phyloP scores from a whole-genome alignment of 495 filamentous ascomycete genomes.

The Geopyxis carbonaria region DNA sequence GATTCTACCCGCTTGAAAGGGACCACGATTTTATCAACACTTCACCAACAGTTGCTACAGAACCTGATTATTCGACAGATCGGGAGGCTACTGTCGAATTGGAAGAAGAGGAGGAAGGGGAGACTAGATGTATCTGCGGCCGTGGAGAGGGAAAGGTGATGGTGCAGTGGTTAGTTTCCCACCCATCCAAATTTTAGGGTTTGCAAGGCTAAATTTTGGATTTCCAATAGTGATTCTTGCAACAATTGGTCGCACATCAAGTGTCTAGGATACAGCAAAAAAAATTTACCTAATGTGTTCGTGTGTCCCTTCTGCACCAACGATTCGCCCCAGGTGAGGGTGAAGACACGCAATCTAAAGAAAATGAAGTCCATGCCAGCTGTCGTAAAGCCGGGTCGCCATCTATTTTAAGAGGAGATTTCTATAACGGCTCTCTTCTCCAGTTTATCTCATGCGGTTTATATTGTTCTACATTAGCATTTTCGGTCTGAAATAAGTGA shows the following conservation, averaged over 20 bases:
- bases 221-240: constrained; percentile 18
- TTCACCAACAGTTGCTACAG: constrained; percentile 3
- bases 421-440: too few relatives aligned
- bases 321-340: neutral
- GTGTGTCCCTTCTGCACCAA: constrained; percentile 18
- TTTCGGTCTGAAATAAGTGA: too few relatives aligned
- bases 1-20: constrained; percentile 12
- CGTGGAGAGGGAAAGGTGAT: constrained; percentile 14
- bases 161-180: constrained; percentile 20
- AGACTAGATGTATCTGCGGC: constrained; percentile 21
- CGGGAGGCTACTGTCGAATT: neutral
- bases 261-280: constrained; percentile 19
- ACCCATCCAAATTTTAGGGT: neutral
- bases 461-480: too few relatives aligned
- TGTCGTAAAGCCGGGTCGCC: too few relatives aligned
- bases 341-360: too few relatives aligned
- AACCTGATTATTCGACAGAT: neutral
- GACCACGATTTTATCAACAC: neutral
- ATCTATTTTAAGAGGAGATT: too few relatives aligned
- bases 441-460: too few relatives aligned
- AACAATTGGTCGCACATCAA: constrained; percentile 20
- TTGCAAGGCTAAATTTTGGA: neutral
- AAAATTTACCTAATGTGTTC: constrained; percentile 20
- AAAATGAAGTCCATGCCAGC: too few relatives aligned
- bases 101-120: constrained; percentile 1